A percentile compares a stretch with the other conserved stretches of the same genome.
Evolutionary conservation across 805 yeast genomes (phyloP).

Genomic region (Nakazawaea ishiwadae): DNA sequence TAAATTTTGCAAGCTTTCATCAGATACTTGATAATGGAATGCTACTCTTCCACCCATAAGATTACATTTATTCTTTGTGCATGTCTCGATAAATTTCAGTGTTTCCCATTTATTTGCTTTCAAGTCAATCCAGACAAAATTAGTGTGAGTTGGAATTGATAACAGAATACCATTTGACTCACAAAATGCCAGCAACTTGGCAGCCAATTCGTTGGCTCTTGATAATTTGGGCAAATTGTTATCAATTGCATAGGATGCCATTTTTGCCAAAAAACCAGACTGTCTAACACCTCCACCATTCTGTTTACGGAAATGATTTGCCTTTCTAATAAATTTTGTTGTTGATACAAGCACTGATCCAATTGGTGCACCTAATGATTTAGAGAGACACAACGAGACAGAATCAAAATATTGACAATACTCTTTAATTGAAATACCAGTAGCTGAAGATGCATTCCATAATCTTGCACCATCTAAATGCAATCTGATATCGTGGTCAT

Average conservation of each 20-base stretch:
- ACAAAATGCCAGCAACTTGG: conserved; percentile 47
- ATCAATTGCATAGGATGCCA: conserved; percentile 74
- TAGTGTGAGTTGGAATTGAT: conserved; percentile 74
- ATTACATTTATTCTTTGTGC: conserved; percentile 54
- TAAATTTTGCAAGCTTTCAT: conserved; percentile 49
- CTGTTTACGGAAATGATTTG: conserved; percentile 85
- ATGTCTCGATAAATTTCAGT: conserved; percentile 42
- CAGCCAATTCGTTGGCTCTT: conserved; percentile 44
- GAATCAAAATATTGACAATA: conserved; percentile 79
- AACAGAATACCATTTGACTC: conserved; percentile 46
- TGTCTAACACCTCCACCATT: conserved; percentile 93
- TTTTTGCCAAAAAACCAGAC: conserved; percentile 72
- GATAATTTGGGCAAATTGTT: conserved; percentile 59
- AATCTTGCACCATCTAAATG: conserved; percentile 94
- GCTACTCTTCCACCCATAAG: conserved; percentile 73
- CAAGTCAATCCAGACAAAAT: conserved; percentile 74
- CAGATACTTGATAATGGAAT: conserved; percentile 66
- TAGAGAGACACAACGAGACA: conserved; percentile 82
- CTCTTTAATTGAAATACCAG: conserved; percentile 61
- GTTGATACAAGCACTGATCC: conserved; percentile 83
- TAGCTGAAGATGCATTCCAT: conserved; percentile 79
- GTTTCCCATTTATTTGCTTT: conserved; percentile 49
- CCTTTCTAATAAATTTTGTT: conserved; percentile 51
- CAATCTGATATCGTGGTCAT: conserved; percentile 48
- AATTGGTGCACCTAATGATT: conserved; percentile 89